Base-by-base conservation (phyloP, 257 asterid species). In the Sherardia arvensis region DNA sequence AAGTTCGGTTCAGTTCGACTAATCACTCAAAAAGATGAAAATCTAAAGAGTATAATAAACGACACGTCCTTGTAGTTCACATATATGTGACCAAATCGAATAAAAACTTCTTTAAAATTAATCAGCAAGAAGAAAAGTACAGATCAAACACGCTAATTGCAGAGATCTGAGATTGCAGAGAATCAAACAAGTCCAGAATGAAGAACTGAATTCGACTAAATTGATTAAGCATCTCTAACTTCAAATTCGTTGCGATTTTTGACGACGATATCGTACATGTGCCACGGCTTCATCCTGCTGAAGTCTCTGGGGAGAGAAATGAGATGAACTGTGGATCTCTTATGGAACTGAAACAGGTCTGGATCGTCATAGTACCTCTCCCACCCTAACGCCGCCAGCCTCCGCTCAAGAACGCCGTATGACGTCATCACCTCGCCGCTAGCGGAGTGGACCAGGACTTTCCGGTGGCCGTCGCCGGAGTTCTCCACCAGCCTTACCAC, bases 291-390 rank as follows among this genome's bases (percentile, higher is more conserved):
- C 69, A 87, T 78, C 80, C 72, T 81, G 82, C 8, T 62, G 83
- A 85, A 85, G 47, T 87, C 90, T 51, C 9, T 83, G 0, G 95
- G 95, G 34, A 85, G 95, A 8, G 93, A 87, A 33, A 87, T 85
- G 71, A 87, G 90, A 64, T 85, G 81, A 71, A 85, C 58, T 0
- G 88, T 77, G 22, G 95, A 83, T 71, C 81, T 79, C 67, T 87
- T 87, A 20, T 83, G 93, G 72, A 74, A 87, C 79, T 87, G 95
- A 70, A 84, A 71, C 12, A 87, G 81, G 0, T 81, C 84, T 6
- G 86, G 84, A 8, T 84, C 88, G 22, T 79, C 95, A 54, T 87
- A 77, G 79, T 87, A 87, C 75, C 93, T 81, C 69, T 87, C 88
- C 95, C 95, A 87, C 0, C 93, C 93, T 2, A 87, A 77, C 1